Percentiles rank a stretch among this genome's conserved stretches.
These are phyloP conservation scores for Lotmaria passim DNA, from an alignment of 208 protist genomes.

Conservation along the genomic window DNA sequence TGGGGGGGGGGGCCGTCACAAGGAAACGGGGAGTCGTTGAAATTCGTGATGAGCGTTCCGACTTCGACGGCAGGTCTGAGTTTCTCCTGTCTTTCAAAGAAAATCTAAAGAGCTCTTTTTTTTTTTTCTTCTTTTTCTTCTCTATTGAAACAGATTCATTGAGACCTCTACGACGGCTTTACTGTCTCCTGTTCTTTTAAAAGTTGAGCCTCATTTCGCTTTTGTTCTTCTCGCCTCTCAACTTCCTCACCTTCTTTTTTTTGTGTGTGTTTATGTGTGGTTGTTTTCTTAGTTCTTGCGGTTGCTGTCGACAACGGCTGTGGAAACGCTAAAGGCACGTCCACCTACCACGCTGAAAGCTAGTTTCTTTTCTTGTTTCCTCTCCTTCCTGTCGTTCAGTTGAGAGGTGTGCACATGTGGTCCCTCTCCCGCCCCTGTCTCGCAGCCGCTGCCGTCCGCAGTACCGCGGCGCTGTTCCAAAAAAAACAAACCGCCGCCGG, in stretches of 20 bases:
- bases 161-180: not conserved
- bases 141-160: too few relatives aligned
- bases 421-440: conserved; percentile 12
- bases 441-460: conserved; percentile 1
- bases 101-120: too few relatives aligned
- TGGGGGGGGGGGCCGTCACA: too few relatives aligned
- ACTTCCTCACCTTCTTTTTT: not conserved
- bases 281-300: not conserved
- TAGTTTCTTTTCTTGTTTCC: conserved; percentile 3
- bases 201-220: not conserved
- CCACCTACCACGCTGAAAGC: too few relatives aligned
- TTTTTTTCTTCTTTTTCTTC: too few relatives aligned
- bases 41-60: too few relatives aligned
- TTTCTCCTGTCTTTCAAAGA: too few relatives aligned
- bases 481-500: conserved; percentile 80
- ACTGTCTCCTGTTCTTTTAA: not conserved
- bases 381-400: not conserved
- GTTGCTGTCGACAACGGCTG: not conserved
- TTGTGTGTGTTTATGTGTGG: conserved; percentile 29
- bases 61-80: too few relatives aligned
- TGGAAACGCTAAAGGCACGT: too few relatives aligned
- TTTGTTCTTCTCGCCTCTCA: not conserved
- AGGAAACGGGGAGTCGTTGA: too few relatives aligned
- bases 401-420: conserved; percentile 15
- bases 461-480: conserved; percentile 30